These are phyloP conservation scores for Torrubiellomyces zombiae DNA, from an alignment of 2,329 filamentous ascomycete species.

Conservation along the genomic window DNA sequence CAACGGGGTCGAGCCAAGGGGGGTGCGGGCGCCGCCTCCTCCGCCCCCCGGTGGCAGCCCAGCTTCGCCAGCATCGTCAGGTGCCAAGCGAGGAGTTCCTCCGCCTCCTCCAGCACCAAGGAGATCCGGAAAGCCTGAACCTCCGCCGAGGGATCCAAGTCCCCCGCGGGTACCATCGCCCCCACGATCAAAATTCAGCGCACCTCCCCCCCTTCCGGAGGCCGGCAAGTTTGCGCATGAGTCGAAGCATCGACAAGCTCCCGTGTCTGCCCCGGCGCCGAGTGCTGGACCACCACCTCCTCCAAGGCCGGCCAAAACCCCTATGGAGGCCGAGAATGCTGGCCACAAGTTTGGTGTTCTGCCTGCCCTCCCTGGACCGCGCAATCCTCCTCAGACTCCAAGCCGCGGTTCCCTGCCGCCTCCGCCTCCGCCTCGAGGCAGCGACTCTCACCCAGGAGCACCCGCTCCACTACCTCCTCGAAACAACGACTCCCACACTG, in stretches of 20 bases:
- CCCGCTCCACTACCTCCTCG: constrained; percentile 29
- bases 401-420: constrained; percentile 56
- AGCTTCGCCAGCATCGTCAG: constrained; percentile 3
- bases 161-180: constrained; percentile 40
- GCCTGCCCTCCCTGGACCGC: constrained; percentile 58
- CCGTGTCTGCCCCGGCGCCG: constrained; percentile 5
- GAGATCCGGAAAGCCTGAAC: constrained; percentile 38
- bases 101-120: constrained; percentile 32
- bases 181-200: constrained; percentile 56
- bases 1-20: constrained; percentile 15
- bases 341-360: constrained; percentile 55
- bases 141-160: constrained; percentile 55
- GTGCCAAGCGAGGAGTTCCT: constrained; percentile 9
- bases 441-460: constrained; percentile 13
- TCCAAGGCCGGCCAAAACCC: constrained; percentile 45
- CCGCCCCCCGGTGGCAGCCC: constrained; percentile 8
- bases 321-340: constrained; percentile 43
- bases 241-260: constrained; percentile 14
- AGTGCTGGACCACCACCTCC: constrained; percentile 16
- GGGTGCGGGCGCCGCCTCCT: constrained; percentile 16
- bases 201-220: constrained; percentile 75
- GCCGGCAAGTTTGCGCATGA: constrained; percentile 70
- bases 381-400: constrained; percentile 59
- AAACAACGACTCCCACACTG: too few species aligned
- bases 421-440: constrained; percentile 39